Evolutionary conservation across 1,139 yeast species (phyloP).

Genomic region (Lodderomyces margitis): DNA sequence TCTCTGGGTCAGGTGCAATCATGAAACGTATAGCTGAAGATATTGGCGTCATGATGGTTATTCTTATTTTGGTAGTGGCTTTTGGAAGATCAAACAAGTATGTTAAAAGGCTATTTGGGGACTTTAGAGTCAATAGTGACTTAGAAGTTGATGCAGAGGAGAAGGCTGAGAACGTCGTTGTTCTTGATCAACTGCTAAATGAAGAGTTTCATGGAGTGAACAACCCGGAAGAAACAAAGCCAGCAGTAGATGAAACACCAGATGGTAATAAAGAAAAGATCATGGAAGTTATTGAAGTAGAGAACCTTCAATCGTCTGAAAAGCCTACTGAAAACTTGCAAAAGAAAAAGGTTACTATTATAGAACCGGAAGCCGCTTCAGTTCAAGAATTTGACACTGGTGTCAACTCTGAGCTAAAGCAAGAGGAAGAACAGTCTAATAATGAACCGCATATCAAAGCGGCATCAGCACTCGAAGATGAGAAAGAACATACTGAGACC

Average conservation of each 20-base stretch:
- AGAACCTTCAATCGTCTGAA: not conserved
- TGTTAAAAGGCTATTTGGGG: conserved; percentile 15
- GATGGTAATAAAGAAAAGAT: conserved; percentile 15
- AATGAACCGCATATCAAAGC: conserved; percentile 6
- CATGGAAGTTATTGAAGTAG: not conserved
- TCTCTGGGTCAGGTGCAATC: conserved; percentile 7
- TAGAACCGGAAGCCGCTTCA: conserved; percentile 20
- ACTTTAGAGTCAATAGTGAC: conserved; percentile 16
- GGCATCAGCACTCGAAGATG: conserved; percentile 5
- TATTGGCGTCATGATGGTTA: conserved; percentile 39
- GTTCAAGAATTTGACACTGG: not conserved
- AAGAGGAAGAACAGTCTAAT: conserved; percentile 3
- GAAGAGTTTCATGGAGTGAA: not conserved
- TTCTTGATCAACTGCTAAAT: not conserved
- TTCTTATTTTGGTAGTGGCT: conserved; percentile 25
- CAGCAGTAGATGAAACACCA: not conserved
- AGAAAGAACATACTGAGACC: not conserved
- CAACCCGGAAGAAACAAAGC: conserved; percentile 8
- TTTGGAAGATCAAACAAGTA: conserved; percentile 39
- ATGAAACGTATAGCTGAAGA: conserved; percentile 47
- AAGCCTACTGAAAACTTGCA: not conserved
- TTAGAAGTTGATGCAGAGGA: conserved; percentile 6
- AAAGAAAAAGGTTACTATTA: conserved; percentile 29
- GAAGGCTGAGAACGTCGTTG: conserved; percentile 3
- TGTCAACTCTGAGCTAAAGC: not conserved